Conservation (phyloP, 1,284 basidiomycete species). For the Afroboletus lepidellus region DNA sequence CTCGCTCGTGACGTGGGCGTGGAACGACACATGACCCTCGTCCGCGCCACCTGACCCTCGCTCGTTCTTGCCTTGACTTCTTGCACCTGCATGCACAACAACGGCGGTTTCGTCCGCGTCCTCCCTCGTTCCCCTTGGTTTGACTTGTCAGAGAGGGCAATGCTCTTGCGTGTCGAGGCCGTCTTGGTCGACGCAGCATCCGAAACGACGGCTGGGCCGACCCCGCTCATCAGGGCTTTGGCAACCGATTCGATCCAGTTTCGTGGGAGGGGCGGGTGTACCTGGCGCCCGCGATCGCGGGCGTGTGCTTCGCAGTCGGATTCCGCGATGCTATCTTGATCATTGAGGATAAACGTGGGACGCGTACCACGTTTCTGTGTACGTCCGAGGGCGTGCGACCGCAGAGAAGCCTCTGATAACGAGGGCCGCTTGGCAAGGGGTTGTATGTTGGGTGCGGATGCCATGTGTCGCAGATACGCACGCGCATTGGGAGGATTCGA, state of each 20-base stretch:
- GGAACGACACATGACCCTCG: constrained; percentile 60
- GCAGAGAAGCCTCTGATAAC: constrained; percentile 24
- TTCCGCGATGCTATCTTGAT: constrained; percentile 26
- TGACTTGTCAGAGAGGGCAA: constrained; percentile 41
- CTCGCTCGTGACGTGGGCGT: constrained; percentile 52
- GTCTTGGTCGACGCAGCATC: constrained; percentile 27
- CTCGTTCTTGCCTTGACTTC: constrained; percentile 39
- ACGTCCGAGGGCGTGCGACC: constrained; percentile 18
- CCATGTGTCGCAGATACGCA: constrained; percentile 67
- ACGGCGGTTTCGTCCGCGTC: constrained; percentile 33
- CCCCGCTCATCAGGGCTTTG: constrained; percentile 53
- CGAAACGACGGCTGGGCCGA: constrained; percentile 27
- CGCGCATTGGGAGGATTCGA: constrained; percentile 40
- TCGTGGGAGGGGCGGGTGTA: constrained; percentile 47
- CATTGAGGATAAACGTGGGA: constrained; percentile 27
- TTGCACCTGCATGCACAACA: constrained; percentile 41
- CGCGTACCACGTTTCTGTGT: constrained; percentile 9
- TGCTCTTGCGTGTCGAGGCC: constrained; percentile 28
- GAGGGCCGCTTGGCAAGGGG: constrained; percentile 37
- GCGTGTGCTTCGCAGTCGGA: constrained; percentile 18
- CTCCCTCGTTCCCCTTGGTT: constrained; percentile 29
- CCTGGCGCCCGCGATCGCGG: constrained; percentile 13
- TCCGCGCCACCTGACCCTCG: constrained; percentile 47
- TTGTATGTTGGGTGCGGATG: constrained; percentile 57
- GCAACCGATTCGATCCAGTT: constrained; percentile 66